phyloP scores from a whole-genome alignment of 73 alveolate species.

The Durusdinium trenchii region DNA sequence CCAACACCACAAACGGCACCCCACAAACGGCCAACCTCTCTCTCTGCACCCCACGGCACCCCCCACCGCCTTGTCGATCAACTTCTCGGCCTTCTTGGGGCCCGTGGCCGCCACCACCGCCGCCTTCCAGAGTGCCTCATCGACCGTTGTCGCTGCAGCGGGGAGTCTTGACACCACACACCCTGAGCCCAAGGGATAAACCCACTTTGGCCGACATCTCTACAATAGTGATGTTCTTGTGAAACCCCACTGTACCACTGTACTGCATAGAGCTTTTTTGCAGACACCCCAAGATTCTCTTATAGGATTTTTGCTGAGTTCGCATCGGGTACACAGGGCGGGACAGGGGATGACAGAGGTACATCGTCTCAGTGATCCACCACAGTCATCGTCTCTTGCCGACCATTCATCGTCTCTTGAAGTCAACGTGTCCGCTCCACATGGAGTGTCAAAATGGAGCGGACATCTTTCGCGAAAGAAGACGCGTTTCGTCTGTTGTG shows the following conservation, averaged over 20 bases:
- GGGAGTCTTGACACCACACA: background rate
- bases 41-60: background rate
- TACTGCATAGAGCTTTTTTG: background rate
- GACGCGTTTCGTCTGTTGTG: background rate
- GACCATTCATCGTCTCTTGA: too few relatives aligned
- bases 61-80: slow-evolving; percentile 18
- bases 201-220: background rate
- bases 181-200: background rate
- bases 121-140: slow-evolving; percentile 73
- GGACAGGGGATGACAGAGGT: too few relatives aligned
- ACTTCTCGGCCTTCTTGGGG: background rate
- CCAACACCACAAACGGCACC: background rate
- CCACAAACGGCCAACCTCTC: background rate
- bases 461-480: background rate
- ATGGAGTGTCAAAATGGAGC: background rate
- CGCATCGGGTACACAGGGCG: too few relatives aligned
- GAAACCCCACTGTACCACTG: background rate
- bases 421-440: too few relatives aligned
- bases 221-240: background rate
- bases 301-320: background rate
- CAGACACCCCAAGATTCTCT: background rate
- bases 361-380: too few relatives aligned
- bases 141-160: background rate
- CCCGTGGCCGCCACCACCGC: slow-evolving; percentile 77
- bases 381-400: too few relatives aligned